Evolutionary conservation across 306 rosid species (phyloP), one percentile per base, ranked within the genome.

Genomic region (Neltuma alba): DNA sequence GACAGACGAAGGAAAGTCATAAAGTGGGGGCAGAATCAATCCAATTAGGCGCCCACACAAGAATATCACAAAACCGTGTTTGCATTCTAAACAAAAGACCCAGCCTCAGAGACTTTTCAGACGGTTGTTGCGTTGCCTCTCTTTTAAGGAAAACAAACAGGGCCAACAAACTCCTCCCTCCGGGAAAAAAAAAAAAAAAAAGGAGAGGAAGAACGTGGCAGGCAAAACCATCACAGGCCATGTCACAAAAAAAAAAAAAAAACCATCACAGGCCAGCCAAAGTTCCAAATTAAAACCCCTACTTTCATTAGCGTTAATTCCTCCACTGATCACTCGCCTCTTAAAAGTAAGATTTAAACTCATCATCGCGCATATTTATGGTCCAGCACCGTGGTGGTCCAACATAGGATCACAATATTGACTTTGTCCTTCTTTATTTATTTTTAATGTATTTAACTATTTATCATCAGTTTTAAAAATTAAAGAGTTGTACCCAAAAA

Each of bases 121-220:
- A 1, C n/a, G 33, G 50, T 67, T 41, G 73, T 41, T 41, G 12
- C 6, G 33, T 25, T 25, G 74, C 74, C 20, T 28, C 52, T 47
- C 75, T 70, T 70, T 16, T 3, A 70, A 70, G 75, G 48, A 21
- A 38, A 66, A 66, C 72, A 66, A 66, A 66, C 72, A 37, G 9
- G 31, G 20, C 47, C 72, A 37, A n/a, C 48, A 66, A 37, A 63
- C 44, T 63, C 38, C 25, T 30, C 20, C 57, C 57, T 2, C n/a
- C n/a, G n/a, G n/a, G n/a, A 6, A 20, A 1, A 1, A 20, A n/a
- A 52, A 50, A 50, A 20, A 20, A 50, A 5, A 18, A 3, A 11
- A 41, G 0, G 3, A 11, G 3, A 41, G 3, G 0, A 1, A 12
- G 15, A 41, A 48, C 55, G 23, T 48, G 55, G 55, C 55, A 18